These are phyloP conservation scores for Giardia muris DNA, from an alignment of 208 protist genomes.

Conservation along the genomic window DNA sequence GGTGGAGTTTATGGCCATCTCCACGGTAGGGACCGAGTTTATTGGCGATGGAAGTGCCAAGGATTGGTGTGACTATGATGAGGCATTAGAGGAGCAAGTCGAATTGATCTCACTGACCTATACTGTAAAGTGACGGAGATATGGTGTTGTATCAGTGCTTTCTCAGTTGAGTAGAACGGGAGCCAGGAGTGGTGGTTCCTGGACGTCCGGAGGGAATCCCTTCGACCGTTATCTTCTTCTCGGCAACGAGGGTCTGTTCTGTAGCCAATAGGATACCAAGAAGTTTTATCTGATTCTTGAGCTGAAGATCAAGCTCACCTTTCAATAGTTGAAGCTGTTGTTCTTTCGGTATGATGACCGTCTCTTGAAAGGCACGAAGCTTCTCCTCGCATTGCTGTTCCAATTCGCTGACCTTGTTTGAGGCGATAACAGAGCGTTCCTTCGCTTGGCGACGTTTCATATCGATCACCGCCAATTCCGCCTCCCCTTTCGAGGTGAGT, in stretches of 20 bases:
- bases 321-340: not conserved
- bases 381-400: not conserved
- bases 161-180: not conserved
- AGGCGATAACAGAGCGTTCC: not conserved
- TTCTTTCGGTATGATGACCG: not conserved
- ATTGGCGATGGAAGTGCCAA: not conserved
- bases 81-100: not conserved
- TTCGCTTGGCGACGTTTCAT: not conserved
- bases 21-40: not conserved
- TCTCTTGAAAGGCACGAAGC: not conserved
- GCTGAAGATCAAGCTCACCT: not conserved
- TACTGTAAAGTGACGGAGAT: not conserved
- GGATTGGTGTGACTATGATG: constrained; percentile 1
- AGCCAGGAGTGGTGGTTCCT: not conserved
- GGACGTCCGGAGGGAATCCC: not conserved
- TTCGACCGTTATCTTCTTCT: not conserved
- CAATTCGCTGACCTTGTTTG: not conserved
- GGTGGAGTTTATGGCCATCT: not conserved
- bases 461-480: not conserved
- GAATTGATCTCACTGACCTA: not conserved
- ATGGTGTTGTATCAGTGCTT: not conserved
- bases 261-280: not conserved
- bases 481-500: not conserved
- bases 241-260: not conserved
- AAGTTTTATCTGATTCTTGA: not conserved